Base-by-base conservation (phyloP, 2,329 filamentous ascomycete species). In the Pseudocercospora musae region DNA sequence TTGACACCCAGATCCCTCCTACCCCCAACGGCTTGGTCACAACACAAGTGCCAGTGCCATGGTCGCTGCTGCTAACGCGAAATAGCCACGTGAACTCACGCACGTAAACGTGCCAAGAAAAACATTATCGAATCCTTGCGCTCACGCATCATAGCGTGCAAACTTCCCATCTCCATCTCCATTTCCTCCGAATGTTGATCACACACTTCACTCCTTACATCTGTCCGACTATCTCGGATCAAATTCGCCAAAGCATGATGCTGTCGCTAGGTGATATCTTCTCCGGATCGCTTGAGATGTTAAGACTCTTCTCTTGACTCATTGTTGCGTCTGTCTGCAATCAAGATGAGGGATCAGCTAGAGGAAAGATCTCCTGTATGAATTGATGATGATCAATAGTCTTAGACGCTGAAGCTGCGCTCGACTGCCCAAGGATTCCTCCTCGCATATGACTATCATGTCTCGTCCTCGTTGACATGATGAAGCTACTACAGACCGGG, bases 161-260 rank as follows among this genome's bases (percentile, higher is more conserved):
- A 4, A 11, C 29, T 31, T 11, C n/a, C 29, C 10, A 11, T 11
- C 29, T 31, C 29, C 29, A 31, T 31, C 29, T 11, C 10, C 29
- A 10, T 2, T 31, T 31, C 10, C 29, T 11, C 10, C 29, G 9
- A 11, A 31, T 31, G 2, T 11, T 31, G 4, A 2, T 4, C 10
- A 11, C 27, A 8, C 27, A 29, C 10, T 29, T 8, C 27, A 8
- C 10, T 6, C 27, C 27, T 5, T 8, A 6, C 7, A 29, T 29
- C 27, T n/a, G n/a, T n/a, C n/a, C n/a, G 64, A 56, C 58, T 63
- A 18, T 31, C 60, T 5, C 33, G 59, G 44, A 70, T 69, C 44
- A 61, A 42, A 0, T 66, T 42, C 20, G 42, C 37, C 7, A 71
- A 53, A 8, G 62, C 57, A 20, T 48, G 44, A 48, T 67, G 69